These are phyloP conservation scores for Serendipita sp. DNA, from an alignment of 768 basidiomycete genomes.

Conservation along the genomic window DNA sequence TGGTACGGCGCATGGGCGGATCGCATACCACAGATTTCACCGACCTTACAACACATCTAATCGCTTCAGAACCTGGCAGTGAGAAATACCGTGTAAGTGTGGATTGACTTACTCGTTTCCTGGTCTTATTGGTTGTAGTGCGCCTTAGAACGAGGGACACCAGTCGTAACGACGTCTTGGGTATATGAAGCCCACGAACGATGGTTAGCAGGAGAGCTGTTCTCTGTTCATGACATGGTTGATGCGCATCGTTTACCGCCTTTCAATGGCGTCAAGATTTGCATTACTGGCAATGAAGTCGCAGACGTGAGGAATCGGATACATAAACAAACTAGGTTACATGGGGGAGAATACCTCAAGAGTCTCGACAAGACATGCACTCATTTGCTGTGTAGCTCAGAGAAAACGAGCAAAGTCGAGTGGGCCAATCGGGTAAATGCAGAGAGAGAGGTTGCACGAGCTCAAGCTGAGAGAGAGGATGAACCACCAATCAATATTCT, in stretches of 20 bases:
- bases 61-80: constrained; percentile 66
- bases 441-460: constrained; percentile 57
- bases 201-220: constrained; percentile 56
- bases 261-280: constrained; percentile 55
- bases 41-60: constrained; percentile 72
- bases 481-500: constrained; percentile 43
- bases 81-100: constrained; percentile 61
- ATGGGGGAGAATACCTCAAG: constrained; percentile 58
- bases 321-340: constrained; percentile 36
- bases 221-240: constrained; percentile 32
- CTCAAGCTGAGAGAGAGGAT: constrained; percentile 42
- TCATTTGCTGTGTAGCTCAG: constrained; percentile 64
- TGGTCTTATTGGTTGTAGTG: constrained; percentile 32
- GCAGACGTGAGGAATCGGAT: constrained; percentile 44
- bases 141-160: constrained; percentile 63
- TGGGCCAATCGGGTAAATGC: constrained; percentile 55
- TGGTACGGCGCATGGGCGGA: constrained; percentile 72
- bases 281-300: constrained; percentile 61
- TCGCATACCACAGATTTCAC: constrained; percentile 55
- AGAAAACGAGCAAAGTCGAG: constrained; percentile 27
- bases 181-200: constrained; percentile 49
- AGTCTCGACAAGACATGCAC: constrained; percentile 62
- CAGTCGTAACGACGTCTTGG: constrained; percentile 68
- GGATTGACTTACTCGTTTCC: neutral
- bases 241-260: constrained; percentile 47